Evolutionary conservation across 2,329 filamentous ascomycete species (phyloP).

Genomic region (Coniochaeta sp.): DNA sequence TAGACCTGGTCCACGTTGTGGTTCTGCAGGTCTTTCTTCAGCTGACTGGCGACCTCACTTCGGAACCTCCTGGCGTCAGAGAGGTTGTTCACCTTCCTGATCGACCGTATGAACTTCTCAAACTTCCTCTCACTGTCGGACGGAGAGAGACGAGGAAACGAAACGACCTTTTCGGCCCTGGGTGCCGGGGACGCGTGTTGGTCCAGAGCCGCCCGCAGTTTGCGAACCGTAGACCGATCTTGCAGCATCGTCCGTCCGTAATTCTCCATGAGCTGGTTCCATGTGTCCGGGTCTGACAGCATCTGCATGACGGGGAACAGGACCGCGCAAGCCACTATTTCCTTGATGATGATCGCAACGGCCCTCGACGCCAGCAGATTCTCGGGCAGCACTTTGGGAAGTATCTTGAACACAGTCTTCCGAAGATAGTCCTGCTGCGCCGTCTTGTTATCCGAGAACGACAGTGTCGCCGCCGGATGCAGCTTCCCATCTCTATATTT

Average conservation of each 20-base stretch:
- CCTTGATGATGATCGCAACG: constrained; percentile 73
- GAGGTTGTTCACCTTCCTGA: constrained; percentile 81
- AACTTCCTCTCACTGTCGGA: constrained; percentile 88
- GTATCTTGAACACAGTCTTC: constrained; percentile 58
- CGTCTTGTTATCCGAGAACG: constrained; percentile 75
- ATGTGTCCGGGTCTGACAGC: constrained; percentile 87
- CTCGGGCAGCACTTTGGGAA: constrained; percentile 63
- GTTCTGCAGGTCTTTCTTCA: constrained; percentile 74
- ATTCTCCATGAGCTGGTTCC: constrained; percentile 94
- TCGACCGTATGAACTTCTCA: constrained; percentile 86
- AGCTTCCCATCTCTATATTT: constrained; percentile 87
- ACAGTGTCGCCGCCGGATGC: constrained; percentile 76
- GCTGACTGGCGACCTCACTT: constrained; percentile 84
- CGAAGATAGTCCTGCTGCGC: constrained; percentile 87
- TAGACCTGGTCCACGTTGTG: constrained; percentile 82
- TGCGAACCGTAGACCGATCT: constrained; percentile 90
- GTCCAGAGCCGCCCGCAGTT: constrained; percentile 84
- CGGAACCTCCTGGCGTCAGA: constrained; percentile 89
- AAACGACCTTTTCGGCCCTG: constrained; percentile 53
- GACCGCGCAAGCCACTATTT: constrained; percentile 90
- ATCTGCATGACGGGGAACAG: constrained; percentile 73
- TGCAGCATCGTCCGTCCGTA: constrained; percentile 82
- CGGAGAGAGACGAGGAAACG: constrained; percentile 72
- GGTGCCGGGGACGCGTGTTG: constrained; percentile 83
- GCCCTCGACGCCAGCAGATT: constrained; percentile 71